A percentile compares a stretch with the other conserved stretches of the same genome.
These are phyloP conservation scores for Lactifluus echinatus DNA, from an alignment of 768 basidiomycete species.

Conservation along the genomic window DNA sequence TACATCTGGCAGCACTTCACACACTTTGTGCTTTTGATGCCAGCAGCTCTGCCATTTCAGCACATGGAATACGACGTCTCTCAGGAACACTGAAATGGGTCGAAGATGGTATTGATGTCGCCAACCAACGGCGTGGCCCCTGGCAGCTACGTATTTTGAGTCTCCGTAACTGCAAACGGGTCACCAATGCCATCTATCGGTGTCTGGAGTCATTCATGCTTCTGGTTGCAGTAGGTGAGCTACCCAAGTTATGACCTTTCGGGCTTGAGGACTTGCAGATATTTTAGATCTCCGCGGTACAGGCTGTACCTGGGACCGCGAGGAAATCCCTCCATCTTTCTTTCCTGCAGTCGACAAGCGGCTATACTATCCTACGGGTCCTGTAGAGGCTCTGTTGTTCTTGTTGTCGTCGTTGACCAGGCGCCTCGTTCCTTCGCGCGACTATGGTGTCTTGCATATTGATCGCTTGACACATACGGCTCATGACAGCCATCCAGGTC, in stretches of 20 bases:
- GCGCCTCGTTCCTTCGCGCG: conserved; percentile 11
- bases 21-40: conserved; percentile 57
- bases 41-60: conserved; percentile 42
- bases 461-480: conserved; percentile 11
- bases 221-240: conserved; percentile 19
- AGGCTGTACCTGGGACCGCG: conserved; percentile 10
- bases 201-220: conserved; percentile 15
- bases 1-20: conserved; percentile 42
- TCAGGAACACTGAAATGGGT: conserved; percentile 38
- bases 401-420: not conserved
- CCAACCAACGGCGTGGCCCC: conserved; percentile 19
- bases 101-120: conserved; percentile 25
- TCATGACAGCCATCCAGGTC: not conserved
- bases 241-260: not conserved
- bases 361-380: conserved; percentile 16
- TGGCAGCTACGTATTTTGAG: conserved; percentile 21
- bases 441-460: conserved; percentile 13
- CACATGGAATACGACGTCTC: conserved; percentile 45
- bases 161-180: conserved; percentile 14
- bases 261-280: not conserved
- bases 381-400: conserved; percentile 12
- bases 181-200: conserved; percentile 13
- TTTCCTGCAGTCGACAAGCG: conserved; percentile 10
- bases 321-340: conserved; percentile 11
- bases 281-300: conserved; percentile 20